Evolutionary conservation across 2,329 filamentous ascomycete species (phyloP), one percentile per base, ranked within the genome.

Genomic region (Dichotomopilus funicola): DNA sequence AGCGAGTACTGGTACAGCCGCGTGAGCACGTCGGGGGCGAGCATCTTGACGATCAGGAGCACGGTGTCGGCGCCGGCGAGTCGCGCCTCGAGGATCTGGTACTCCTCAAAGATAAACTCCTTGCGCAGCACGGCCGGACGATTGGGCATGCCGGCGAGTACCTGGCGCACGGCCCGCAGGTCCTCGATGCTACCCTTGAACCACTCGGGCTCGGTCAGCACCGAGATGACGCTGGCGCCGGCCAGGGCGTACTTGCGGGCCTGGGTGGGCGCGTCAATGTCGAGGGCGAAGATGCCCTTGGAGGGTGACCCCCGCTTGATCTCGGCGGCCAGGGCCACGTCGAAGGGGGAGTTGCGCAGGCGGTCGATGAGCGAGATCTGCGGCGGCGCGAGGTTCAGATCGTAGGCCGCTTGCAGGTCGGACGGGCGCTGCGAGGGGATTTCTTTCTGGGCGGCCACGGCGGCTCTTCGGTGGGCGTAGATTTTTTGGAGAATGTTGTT

Each of bases 131-230:
- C 82, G 1, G 92, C 95, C 2, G 94, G 95, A 51, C 94, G 82
- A 68, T 96, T 95, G 1, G 89, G 86, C 86, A 99, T 91, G 10
- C 88, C 87, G 64, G 91, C 83, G n/a, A 99, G 75, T 49, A 89
- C 91, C 70, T 92, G 88, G 45, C 94, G 84, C 35, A 97, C 94
- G 37, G 87, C 84, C 58, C 88, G 83, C 53, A 99, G 75, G 68
- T 99, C 94, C 56, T 99, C 92, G 58, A 99, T 91, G 71, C 88
- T 95, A 48, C 94, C 94, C 74, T 96, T 97, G 78, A 99, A 99
- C 94, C 94, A 99, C 67, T 97, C 88, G 0, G 95, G 94, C 72
- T 99, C 94, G 0, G 94, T 99, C 47, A 99, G 80, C n/a, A 99
- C 94, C 1, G 94, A 97, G 62, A 99, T 99, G 41, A 95, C 90